phyloP scores from a whole-genome alignment of 192 early-diverging fungal genomes.

The Rhizophagus sp. region DNA sequence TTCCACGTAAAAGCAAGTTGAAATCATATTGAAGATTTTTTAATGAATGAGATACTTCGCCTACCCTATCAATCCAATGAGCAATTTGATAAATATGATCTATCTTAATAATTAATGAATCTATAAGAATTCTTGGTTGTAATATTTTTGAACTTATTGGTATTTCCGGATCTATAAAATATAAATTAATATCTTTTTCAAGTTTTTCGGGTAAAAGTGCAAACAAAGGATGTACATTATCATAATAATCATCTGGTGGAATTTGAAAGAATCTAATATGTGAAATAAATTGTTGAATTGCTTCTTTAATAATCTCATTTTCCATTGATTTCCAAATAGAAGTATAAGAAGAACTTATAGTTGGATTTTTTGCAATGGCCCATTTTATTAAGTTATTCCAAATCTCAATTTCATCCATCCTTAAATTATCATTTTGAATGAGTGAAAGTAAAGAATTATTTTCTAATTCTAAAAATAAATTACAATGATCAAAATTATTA shows the following conservation, averaged over 20 bases:
- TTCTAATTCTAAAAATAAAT: not conserved
- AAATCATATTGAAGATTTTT: not conserved
- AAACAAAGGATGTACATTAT: constrained; percentile 3
- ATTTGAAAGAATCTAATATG: constrained; percentile 25
- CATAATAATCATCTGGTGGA: constrained; percentile 6
- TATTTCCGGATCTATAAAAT: not conserved
- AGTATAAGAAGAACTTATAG: not conserved
- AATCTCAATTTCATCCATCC: not conserved
- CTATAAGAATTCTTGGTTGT: constrained; percentile 2
- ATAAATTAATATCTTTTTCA: constrained; percentile 6
- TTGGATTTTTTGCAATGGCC: not conserved
- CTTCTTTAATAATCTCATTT: not conserved
- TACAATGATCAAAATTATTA: not conserved
- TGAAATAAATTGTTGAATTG: not conserved
- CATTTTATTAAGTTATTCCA: constrained; percentile 19
- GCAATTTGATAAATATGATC: not conserved
- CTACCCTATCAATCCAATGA: not conserved
- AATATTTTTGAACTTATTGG: not conserved
- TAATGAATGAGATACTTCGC: not conserved
- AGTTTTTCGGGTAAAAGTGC: not conserved
- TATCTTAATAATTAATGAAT: constrained; percentile 5
- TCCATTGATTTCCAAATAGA: not conserved
- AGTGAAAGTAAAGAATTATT: not conserved
- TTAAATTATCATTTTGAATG: constrained; percentile 20
- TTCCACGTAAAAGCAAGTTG: constrained; percentile 19